Conservation (phyloP, 176 grass and related monocot species). For the Aegilops tauschii region DNA sequence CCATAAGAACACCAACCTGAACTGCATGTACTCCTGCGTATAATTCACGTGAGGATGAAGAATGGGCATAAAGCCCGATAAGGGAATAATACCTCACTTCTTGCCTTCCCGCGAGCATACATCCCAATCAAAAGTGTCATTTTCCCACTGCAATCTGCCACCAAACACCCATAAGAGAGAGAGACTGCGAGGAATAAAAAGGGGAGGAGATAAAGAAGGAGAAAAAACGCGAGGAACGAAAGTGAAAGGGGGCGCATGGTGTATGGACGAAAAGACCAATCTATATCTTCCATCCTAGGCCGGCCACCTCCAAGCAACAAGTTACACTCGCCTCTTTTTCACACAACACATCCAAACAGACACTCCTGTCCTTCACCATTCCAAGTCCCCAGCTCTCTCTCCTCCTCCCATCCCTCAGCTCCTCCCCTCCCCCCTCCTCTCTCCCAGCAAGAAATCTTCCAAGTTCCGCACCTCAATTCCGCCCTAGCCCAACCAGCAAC, state of each 20-base stretch:
- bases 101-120: conserved; percentile 32
- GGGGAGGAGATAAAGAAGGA: not conserved
- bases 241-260: conserved; percentile 42
- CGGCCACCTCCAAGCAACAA: conserved; percentile 33
- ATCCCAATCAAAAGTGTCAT: conserved; percentile 54
- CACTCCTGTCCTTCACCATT: conserved; percentile 38
- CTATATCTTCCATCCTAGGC: conserved; percentile 45
- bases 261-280: conserved; percentile 51
- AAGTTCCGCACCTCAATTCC: conserved; percentile 19
- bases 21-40: not conserved
- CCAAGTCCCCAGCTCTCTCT: conserved; percentile 26
- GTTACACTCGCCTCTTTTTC: conserved; percentile 33
- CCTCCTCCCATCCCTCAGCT: not conserved
- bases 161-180: conserved; percentile 34
- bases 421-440: not conserved
- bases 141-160: conserved; percentile 43
- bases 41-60: conserved; percentile 27
- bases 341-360: conserved; percentile 43
- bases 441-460: conserved; percentile 30
- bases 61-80: conserved; percentile 20
- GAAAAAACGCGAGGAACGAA: conserved; percentile 15
- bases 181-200: conserved; percentile 24
- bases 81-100: conserved; percentile 49
- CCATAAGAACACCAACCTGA: not conserved
- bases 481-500: not conserved